A percentile compares a stretch with the other conserved stretches of the same genome.
phyloP scores from a whole-genome alignment of 352 stramenopile species.

The Thraustochytrium sp. region DNA sequence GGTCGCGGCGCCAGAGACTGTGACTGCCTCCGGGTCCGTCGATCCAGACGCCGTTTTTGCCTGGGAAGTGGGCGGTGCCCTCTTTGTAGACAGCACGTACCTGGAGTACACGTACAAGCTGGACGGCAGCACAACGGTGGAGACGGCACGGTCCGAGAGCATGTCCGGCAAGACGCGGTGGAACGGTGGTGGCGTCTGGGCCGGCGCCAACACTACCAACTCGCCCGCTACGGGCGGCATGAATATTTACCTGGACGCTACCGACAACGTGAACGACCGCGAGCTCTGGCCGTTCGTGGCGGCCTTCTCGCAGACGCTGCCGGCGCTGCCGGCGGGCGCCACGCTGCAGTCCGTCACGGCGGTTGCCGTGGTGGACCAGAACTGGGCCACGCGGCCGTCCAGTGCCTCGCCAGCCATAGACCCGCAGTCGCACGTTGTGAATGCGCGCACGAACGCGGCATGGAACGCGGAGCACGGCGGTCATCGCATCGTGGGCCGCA shows the following conservation, averaged over 20 bases:
- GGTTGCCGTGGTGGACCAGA: constrained; percentile 56
- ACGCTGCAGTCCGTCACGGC: constrained; percentile 50
- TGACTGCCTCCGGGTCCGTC: too few species aligned
- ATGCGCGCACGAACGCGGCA: constrained; percentile 58
- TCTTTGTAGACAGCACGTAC: constrained; percentile 2
- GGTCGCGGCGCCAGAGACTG: neutral
- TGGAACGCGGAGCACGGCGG: constrained; percentile 50
- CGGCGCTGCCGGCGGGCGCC: neutral
- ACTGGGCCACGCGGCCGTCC: constrained; percentile 51
- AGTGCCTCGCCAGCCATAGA: constrained; percentile 44
- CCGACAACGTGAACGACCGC: constrained; percentile 7
- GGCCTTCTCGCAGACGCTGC: neutral
- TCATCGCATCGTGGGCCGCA: neutral
- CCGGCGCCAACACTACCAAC: neutral
- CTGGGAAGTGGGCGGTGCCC: constrained; percentile 24
- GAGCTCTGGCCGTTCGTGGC: constrained; percentile 1
- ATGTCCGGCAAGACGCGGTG: neutral
- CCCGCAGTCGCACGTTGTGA: constrained; percentile 61
- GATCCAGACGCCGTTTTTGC: neutral
- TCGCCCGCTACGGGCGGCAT: neutral
- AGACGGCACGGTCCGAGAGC: neutral
- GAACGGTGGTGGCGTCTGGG: neutral
- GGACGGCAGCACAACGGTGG: neutral
- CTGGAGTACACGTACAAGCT: neutral
- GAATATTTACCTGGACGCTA: neutral